Base-by-base conservation (phyloP, 2,329 filamentous ascomycete genomes). In the Calonectria pseudoturangicola region DNA sequence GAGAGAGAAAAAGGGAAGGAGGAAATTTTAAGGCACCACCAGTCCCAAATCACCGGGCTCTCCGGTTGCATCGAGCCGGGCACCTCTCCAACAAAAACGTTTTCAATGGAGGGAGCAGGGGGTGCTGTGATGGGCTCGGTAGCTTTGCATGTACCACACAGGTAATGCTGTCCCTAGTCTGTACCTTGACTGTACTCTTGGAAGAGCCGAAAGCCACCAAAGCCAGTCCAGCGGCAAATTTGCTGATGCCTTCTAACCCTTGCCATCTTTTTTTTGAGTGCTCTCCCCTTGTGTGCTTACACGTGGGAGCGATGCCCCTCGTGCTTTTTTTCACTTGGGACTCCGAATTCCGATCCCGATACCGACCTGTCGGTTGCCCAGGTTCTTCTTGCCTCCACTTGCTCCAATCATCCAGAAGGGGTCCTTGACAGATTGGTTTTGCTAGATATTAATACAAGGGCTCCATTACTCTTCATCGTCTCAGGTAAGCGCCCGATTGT, bases 241-340 rank as follows among this genome's bases (percentile, higher is more conserved):
- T 39, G 36, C 56, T 12, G 12, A 36, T 36, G 33, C 7, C 51
- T 9, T 18, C 45, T 43, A 25, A 4, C 50, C 10, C 47, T 41
- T 45, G 43, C 58, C 51, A 33, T 33, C 30, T 9, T 33, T 33
- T 33, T 33, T 33, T 33, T 33, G 4, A 5, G 30, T 9, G 5
- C 9, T 5, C 30, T 58, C 54, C 64, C 43, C 45, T 45, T 12
- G 47, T 16, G 45, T n/a, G 18, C 21, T 66, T 73, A 72, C 73
- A 75, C 73, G 73, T 78, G 73, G 72, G 76, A 72, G 73, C 72
- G 75, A 68, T 18, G 41, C 54, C 36, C 15, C 48, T 45, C 36
- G 25, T 56, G 39, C 62, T 51, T 48, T 63, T 51, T 51, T 41
- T 69, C 54, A 36, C 71, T 47, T 69, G 50, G 10, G 62, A 60